Evolutionary conservation across 2,329 filamentous ascomycete genomes (phyloP), one percentile per base, ranked within the genome.

Genomic region (Cladosporium colombiae): DNA sequence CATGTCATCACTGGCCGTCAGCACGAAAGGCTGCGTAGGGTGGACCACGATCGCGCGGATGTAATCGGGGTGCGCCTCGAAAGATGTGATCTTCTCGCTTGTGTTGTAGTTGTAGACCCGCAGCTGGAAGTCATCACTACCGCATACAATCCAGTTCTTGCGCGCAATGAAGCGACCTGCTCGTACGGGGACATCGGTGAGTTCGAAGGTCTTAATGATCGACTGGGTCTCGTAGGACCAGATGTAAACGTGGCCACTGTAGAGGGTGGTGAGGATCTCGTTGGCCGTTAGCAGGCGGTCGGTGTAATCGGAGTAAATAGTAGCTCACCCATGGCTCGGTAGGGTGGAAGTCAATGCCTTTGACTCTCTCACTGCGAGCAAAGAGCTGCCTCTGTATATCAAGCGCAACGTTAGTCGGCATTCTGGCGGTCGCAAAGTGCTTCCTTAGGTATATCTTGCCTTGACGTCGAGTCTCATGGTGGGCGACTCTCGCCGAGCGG

Each of bases 51-150:
- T 97, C 60, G 95, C 93, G 74, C 95, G 91, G 77, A 99, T 98
- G 77, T 99, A 99, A 80, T 99, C 95, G 68, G 95, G 95, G 78
- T 99, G 95, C 61, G 93, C 94, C 82, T 98, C 94, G 80, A 97
- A 98, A 18, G 91, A 91, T 63, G 93, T 94, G 75, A 98, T 95
- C 86, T 97, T 98, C 81, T 99, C 95, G 67, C 92, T 96, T 63
- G 95, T 99, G 82, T 99, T 98, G 86, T 98, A 99, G 83, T 99
- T 98, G 86, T 97, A 96, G 70, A 96, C 91, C 73, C 94, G 91
- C 68, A 90, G 78, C 75, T 90, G 87, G 82, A 96, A 99, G 82
- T 97, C 92, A 82, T 96, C 92, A 72, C 90, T 94, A 76, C 95
- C 95, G 81, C 76, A 78, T 18, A 78, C 76, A 44, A 78, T 78